A percentile compares a stretch with the other conserved stretches of the same genome.
These are phyloP conservation scores for Acanthamoeba culbertsoni DNA, from an alignment of 208 protist species.

Conservation along the genomic window DNA sequence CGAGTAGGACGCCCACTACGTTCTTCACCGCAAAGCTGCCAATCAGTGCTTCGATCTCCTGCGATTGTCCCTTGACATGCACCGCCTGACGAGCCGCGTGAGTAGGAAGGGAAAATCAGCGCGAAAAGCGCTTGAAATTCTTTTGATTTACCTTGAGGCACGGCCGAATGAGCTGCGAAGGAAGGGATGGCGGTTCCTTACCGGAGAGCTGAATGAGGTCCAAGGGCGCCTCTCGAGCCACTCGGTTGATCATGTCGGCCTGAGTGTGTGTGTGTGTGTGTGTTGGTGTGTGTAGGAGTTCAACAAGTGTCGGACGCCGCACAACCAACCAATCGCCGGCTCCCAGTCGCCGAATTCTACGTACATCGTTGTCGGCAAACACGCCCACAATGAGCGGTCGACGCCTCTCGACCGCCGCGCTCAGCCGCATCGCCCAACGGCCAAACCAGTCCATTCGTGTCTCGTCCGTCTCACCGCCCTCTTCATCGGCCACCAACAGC, in stretches of 20 bases:
- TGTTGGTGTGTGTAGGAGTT: too few species aligned
- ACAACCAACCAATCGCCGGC: neutral
- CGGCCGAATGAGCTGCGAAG: neutral
- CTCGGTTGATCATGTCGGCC: slow-evolving; percentile 3
- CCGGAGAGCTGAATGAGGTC: slow-evolving; percentile 76
- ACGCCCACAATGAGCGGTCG: slow-evolving; percentile 75
- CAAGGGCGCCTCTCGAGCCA: slow-evolving; percentile 3
- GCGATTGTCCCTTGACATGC: slow-evolving; percentile 16
- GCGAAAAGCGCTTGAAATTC: neutral
- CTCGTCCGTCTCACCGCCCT: neutral
- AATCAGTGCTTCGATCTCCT: neutral
- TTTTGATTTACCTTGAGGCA: neutral
- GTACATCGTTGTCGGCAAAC: slow-evolving; percentile 63
- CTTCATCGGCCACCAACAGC: too few species aligned
- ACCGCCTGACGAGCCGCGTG: neutral
- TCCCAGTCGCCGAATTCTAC: neutral
- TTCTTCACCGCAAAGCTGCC: neutral
- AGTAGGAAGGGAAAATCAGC: neutral
- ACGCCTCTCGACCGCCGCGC: neutral
- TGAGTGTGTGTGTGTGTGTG: too few species aligned
- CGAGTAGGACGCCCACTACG: neutral
- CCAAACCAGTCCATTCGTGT: neutral
- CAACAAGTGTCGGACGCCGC: too few species aligned
- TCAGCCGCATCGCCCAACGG: neutral
- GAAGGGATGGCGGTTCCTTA: neutral